Evolutionary conservation across 805 yeast genomes (phyloP).

Genomic region (Lipomyces sp.): DNA sequence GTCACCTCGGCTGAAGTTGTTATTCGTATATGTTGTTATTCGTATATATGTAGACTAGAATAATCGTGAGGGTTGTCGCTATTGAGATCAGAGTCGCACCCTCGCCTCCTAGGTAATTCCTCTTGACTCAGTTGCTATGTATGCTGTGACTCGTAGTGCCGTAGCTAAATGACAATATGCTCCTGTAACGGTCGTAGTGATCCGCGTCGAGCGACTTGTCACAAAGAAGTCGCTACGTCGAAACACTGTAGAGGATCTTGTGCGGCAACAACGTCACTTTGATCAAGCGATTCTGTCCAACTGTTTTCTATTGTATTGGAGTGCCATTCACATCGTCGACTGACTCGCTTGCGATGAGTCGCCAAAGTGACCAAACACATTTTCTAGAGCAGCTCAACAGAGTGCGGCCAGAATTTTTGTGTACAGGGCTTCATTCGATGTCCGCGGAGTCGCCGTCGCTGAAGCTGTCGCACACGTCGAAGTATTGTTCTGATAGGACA

Average conservation of each 20-base stretch:
- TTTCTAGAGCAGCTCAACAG: slow-evolving; percentile 1
- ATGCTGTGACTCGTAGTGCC: neutral
- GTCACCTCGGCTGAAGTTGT: no score
- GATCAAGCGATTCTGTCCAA: slow-evolving; percentile 4
- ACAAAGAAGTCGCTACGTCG: slow-evolving; percentile 1
- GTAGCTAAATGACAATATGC: slow-evolving; percentile 1
- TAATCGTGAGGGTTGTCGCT: no score
- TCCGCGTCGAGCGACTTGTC: slow-evolving; percentile 1
- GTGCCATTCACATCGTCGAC: slow-evolving; percentile 4
- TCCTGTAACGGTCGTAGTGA: slow-evolving; percentile 2
- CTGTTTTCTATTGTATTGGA: neutral
- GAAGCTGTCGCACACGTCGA: no score
- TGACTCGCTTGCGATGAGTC: slow-evolving; percentile 6
- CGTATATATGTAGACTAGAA: no score
- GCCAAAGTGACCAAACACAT: slow-evolving; percentile 1
- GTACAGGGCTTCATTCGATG: neutral
- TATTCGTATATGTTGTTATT: no score
- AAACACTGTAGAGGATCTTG: slow-evolving; percentile 2
- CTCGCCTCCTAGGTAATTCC: no score
- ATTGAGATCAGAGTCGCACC: no score
- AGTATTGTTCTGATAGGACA: no score
- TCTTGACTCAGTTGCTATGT: neutral
- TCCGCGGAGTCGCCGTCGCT: no score
- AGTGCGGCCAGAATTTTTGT: slow-evolving; percentile 4
- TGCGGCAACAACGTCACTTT: neutral